phyloP scores from a whole-genome alignment of 164 flowering plant genomes.

The Chimonanthus salicifolius region DNA sequence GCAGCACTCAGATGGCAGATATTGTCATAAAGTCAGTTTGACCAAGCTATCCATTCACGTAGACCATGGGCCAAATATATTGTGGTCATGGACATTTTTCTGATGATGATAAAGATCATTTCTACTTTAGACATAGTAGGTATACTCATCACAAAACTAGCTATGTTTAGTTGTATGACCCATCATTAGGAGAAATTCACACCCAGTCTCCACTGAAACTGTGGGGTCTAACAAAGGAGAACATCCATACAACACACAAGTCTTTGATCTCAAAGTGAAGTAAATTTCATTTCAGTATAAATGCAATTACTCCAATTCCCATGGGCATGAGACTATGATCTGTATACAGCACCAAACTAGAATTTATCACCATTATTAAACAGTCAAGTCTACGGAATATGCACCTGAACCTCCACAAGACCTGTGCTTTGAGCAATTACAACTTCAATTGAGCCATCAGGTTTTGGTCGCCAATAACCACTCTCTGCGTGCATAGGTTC shows the following conservation, averaged over 20 bases:
- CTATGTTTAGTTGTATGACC: too few relatives aligned
- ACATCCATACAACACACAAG: background rate
- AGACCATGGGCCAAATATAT: too few relatives aligned
- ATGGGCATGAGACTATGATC: background rate
- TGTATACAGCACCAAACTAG: background rate
- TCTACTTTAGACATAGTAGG: too few relatives aligned
- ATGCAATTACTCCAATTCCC: background rate
- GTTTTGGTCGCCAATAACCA: slow-evolving; percentile 74
- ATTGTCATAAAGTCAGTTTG: too few relatives aligned
- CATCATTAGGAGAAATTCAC: too few relatives aligned
- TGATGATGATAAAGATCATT: too few relatives aligned
- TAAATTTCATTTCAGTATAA: background rate
- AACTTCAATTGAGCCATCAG: slow-evolving; percentile 63
- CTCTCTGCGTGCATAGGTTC: slow-evolving; percentile 80
- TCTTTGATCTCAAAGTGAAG: background rate
- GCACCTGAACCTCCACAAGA: slow-evolving; percentile 71
- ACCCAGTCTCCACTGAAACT: too few relatives aligned
- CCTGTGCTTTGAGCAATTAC: slow-evolving; percentile 84
- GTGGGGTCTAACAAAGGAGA: background rate
- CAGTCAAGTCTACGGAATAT: background rate
- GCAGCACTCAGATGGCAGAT: too few relatives aligned
- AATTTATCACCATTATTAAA: background rate
- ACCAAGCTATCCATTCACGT: too few relatives aligned
- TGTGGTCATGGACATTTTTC: too few relatives aligned
- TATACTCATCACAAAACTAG: too few relatives aligned